phyloP scores from a whole-genome alignment of 2,329 filamentous ascomycete species.

The Aspergillus awamori region DNA sequence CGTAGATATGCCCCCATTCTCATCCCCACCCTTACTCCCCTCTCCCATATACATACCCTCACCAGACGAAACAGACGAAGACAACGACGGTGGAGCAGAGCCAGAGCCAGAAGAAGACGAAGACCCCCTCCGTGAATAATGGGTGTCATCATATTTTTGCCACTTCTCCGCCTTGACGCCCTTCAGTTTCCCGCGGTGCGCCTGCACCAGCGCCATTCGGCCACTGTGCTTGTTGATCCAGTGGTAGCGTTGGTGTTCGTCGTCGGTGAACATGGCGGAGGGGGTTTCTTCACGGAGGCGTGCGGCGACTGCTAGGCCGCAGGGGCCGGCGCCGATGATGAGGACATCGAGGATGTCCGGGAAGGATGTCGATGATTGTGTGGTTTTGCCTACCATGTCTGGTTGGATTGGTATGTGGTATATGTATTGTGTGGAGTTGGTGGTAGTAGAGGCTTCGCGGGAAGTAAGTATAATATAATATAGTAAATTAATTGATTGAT shows the following conservation, averaged over 20 bases:
- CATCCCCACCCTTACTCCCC: too few species aligned
- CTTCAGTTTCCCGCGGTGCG: constrained; percentile 30
- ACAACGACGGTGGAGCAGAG: constrained; percentile 22
- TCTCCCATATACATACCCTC: not conserved
- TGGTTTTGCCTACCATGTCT: constrained; percentile 10
- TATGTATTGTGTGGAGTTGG: not conserved
- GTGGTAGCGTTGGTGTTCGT: constrained; percentile 78
- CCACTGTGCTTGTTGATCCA: constrained; percentile 70
- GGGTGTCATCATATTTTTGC: constrained; percentile 6
- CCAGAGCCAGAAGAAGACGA: constrained; percentile 8
- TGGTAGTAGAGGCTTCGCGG: not conserved
- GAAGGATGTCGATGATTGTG: not conserved
- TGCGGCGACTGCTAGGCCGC: constrained; percentile 72
- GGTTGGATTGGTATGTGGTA: not conserved
- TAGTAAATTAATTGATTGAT: too few species aligned
- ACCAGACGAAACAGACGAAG: constrained; percentile 19
- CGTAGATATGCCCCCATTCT: constrained; percentile 44
- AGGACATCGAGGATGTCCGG: constrained; percentile 59
- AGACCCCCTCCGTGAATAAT: not conserved
- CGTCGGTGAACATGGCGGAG: constrained; percentile 79
- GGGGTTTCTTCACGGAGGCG: constrained; percentile 72
- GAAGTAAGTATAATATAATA: too few species aligned
- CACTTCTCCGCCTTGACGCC: constrained; percentile 34
- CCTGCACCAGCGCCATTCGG: constrained; percentile 54
- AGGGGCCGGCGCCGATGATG: constrained; percentile 74